Percentiles rank a stretch among this genome's conserved stretches.
Conservation (phyloP, 2,329 filamentous ascomycete genomes). For the Falciphora oryzae region DNA sequence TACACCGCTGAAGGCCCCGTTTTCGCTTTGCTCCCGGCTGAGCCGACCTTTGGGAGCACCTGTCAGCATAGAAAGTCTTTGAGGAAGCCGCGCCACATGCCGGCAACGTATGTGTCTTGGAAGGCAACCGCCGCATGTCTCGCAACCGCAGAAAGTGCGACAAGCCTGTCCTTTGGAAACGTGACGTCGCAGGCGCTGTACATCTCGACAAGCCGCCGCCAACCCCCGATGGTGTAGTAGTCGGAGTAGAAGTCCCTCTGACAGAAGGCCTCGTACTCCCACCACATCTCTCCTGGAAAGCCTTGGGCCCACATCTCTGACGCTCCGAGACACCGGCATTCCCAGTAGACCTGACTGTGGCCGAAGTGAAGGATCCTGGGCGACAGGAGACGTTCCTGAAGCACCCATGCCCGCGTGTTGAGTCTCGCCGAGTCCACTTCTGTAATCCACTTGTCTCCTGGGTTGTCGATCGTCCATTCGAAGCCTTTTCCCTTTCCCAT, state of each 20-base stretch:
- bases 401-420: not conserved
- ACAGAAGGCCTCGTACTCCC: too few species aligned
- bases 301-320: too few species aligned
- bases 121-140: too few species aligned
- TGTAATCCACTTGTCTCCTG: not conserved
- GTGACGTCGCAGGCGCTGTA: not conserved
- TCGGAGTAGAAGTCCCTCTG: not conserved
- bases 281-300: too few species aligned
- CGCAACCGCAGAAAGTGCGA: not conserved
- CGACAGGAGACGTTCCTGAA: not conserved
- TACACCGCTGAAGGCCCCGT: not conserved
- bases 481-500: too few species aligned
- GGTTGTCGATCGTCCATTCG: too few species aligned
- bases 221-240: not conserved
- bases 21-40: not conserved
- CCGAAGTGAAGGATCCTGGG: not conserved
- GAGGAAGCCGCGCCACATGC: not conserved
- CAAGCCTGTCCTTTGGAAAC: not conserved
- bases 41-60: not conserved
- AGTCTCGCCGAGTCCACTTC: not conserved
- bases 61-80: not conserved
- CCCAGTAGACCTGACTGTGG: not conserved
- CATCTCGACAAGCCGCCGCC: not conserved
- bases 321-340: not conserved
- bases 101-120: slow-evolving; percentile 3